Conservation (phyloP, 306 rosid genomes). For the Parietaria judaica region DNA sequence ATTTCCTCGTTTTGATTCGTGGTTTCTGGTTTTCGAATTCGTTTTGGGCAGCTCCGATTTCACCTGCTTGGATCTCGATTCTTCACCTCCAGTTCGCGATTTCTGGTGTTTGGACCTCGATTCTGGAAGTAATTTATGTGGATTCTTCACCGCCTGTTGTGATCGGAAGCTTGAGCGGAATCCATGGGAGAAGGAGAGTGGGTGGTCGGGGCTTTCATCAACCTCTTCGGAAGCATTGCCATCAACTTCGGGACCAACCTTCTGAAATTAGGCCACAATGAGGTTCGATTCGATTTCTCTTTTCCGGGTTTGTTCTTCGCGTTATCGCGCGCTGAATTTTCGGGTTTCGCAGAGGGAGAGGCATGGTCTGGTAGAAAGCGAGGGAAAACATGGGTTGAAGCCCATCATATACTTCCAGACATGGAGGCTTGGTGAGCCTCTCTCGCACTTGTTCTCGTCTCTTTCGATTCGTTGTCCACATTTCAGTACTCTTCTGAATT, state of each 20-base stretch:
- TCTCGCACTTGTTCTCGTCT: not conserved
- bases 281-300: slow-evolving; percentile 41
- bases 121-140: too few species aligned
- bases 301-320: not conserved
- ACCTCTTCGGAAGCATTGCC: slow-evolving; percentile 92
- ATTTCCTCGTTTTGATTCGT: too few species aligned
- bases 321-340: not conserved
- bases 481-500: slow-evolving; percentile 9
- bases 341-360: slow-evolving; percentile 66
- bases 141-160: too few species aligned
- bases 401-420: slow-evolving; percentile 74
- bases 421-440: slow-evolving; percentile 79
- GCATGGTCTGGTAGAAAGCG: slow-evolving; percentile 50
- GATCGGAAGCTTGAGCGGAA: too few species aligned
- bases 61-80: too few species aligned
- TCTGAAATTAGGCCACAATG: slow-evolving; percentile 92
- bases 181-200: slow-evolving; percentile 52
- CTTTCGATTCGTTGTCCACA: slow-evolving; percentile 5
- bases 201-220: slow-evolving; percentile 94
- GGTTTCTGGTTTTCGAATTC: too few species aligned
- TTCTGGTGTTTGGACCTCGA: too few species aligned
- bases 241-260: slow-evolving; percentile 96
- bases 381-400: slow-evolving; percentile 59
- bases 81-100: too few species aligned
- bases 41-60: too few species aligned